Base-by-base conservation (phyloP, 805 yeast species). In the Debaryomyces maramus region DNA sequence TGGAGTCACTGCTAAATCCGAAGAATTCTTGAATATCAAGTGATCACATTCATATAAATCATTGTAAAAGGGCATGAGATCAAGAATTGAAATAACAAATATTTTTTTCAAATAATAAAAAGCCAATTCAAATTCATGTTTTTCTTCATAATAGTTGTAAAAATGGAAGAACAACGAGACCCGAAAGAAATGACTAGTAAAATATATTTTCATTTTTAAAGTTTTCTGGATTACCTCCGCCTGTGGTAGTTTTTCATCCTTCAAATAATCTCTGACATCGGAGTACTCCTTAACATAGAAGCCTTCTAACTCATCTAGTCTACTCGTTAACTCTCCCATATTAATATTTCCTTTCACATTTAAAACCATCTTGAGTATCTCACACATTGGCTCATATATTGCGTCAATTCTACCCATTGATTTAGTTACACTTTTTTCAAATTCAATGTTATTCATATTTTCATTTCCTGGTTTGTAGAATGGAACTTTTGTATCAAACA, bases 51-150 rank as follows among this genome's bases (percentile, higher is more conserved):
- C 51, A 16, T 49, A 33, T 18, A 51, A 39, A 17, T 51, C 49
- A 32, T 35, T 44, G 32, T 45, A 49, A 32, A 41, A 40, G 4
- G 58, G 60, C 52, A 54, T 44, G 47, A 56, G 40, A n/a, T 51
- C 56, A 23, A 36, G 32, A 2, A 51, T 38, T 0, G 58, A 39
- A 6, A 55, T 41, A 9, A 42, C 40, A 21, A 58, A 13, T 9
- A 59, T 39, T 35, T 62, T 63, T 40, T 58, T 60, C 23, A 61
- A 36, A 36, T 56, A 62, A 39, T 45, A 60, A 46, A 50, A 61
- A 0, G 61, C 53, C 34, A 51, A 41, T 13, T 52, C 53, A 14
- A 41, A 39, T 34, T 58, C 48, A 11, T 48, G 47, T 29, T 44
- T 43, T 13, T 45, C 42, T 42, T 62, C 67, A 33, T 60, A 61